Conservation (phyloP, 208 protist genomes). For the Trypanosoma rangeli region DNA sequence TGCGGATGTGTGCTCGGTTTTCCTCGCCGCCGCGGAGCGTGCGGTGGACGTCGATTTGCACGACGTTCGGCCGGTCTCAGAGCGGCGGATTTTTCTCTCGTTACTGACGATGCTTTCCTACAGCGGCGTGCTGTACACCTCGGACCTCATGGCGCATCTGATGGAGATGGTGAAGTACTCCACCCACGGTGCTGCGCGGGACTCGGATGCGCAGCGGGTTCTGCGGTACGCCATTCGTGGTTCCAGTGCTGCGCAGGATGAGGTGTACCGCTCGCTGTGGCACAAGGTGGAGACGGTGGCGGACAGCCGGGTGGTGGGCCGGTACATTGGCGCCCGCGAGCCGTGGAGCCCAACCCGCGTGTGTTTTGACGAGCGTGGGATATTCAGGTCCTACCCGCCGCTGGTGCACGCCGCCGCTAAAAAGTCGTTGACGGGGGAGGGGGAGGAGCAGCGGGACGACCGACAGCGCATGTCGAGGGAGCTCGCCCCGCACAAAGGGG, state of each 20-base stretch:
- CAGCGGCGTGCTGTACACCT: constrained; percentile 77
- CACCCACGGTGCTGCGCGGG: constrained; percentile 37
- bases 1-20: constrained; percentile 69
- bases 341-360: constrained; percentile 69
- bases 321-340: constrained; percentile 69
- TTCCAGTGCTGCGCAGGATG: constrained; percentile 54
- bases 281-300: constrained; percentile 42
- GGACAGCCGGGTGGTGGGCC: constrained; percentile 74
- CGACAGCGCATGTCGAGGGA: no score
- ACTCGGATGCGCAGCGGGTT: constrained; percentile 71
- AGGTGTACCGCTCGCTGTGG: constrained; percentile 59
- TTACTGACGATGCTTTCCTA: constrained; percentile 78
- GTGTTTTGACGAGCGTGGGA: constrained; percentile 49
- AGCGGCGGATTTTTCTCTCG: constrained; percentile 75
- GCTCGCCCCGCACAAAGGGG: not conserved
- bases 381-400: constrained; percentile 56
- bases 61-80: constrained; percentile 46
- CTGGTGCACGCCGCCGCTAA: constrained; percentile 25
- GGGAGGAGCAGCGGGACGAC: no score
- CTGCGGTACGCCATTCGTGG: constrained; percentile 77
- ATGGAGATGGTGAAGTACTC: constrained; percentile 91
- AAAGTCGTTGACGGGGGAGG: not conserved
- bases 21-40: constrained; percentile 76
- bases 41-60: constrained; percentile 67
- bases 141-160: constrained; percentile 80